Conservation (phyloP, 108 stramenopile species). For the Nannochloropsis oceanica region DNA sequence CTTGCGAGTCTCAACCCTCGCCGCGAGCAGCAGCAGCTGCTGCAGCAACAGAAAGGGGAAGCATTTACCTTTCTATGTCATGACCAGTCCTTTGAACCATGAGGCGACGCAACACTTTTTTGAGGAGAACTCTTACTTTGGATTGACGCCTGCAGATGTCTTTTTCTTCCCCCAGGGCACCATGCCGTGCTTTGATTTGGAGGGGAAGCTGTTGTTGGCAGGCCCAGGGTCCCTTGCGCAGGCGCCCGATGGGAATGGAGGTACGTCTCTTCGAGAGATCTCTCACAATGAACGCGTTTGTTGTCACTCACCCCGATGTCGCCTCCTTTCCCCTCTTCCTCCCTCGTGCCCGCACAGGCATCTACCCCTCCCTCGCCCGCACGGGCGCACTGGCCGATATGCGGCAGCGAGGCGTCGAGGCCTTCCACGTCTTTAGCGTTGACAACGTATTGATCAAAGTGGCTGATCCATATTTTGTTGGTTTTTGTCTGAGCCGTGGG, state of each 20-base stretch:
- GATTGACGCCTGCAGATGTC: slow-evolving; percentile 52
- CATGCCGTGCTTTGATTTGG: slow-evolving; percentile 12
- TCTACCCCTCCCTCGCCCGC: slow-evolving; percentile 72
- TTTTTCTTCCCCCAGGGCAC: slow-evolving; percentile 68
- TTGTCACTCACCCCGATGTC: neutral
- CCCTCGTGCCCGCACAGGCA: slow-evolving; percentile 25
- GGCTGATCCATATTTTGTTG: slow-evolving; percentile 86
- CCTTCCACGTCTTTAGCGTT: slow-evolving; percentile 80
- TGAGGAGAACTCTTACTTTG: slow-evolving; percentile 54
- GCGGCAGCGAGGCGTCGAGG: slow-evolving; percentile 53
- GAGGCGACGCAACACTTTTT: slow-evolving; percentile 62
- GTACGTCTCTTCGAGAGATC: neutral
- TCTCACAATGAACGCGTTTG: too few relatives aligned
- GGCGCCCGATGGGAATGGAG: slow-evolving; percentile 96
- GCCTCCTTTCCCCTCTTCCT: neutral
- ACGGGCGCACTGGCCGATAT: slow-evolving; percentile 68
- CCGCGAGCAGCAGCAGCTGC: neutral
- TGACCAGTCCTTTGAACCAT: slow-evolving; percentile 93
- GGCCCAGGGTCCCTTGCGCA: slow-evolving; percentile 44
- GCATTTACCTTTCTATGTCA: slow-evolving; percentile 70
- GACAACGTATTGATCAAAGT: slow-evolving; percentile 82
- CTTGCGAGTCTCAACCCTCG: slow-evolving; percentile 36
- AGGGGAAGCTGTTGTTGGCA: slow-evolving; percentile 83
- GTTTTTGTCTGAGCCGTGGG: slow-evolving; percentile 57
- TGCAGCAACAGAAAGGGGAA: neutral